These are phyloP conservation scores for Craterostigma plantagineum DNA, from an alignment of 257 asterid genomes.

Conservation along the genomic window DNA sequence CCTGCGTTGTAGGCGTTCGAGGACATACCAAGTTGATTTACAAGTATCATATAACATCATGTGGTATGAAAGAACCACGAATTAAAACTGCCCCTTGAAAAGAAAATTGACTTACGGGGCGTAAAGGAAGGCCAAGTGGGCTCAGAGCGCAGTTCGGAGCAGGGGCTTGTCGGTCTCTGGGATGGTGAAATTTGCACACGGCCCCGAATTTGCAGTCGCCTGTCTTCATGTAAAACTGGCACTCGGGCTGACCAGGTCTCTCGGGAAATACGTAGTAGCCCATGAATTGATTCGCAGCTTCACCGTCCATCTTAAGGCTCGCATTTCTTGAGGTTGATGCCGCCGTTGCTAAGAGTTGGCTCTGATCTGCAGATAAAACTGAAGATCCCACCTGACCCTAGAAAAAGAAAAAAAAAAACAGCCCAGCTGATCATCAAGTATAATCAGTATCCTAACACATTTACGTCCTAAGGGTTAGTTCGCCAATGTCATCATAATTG, in stretches of 20 bases:
- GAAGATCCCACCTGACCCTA: slow-evolving; percentile 61
- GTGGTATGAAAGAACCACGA: background rate
- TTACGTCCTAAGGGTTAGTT: background rate
- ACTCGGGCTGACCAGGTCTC: slow-evolving; percentile 70
- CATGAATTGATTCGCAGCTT: background rate
- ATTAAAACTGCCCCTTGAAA: background rate
- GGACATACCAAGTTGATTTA: too few relatives aligned
- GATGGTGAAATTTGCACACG: slow-evolving; percentile 70
- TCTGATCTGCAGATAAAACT: slow-evolving; percentile 56
- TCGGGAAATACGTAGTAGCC: slow-evolving; percentile 25
- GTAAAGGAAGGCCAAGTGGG: slow-evolving; percentile 54
- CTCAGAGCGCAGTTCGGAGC: slow-evolving; percentile 53
- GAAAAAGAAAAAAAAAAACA: slow-evolving; percentile 21
- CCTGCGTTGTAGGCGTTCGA: slow-evolving; percentile 19
- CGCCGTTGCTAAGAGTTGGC: slow-evolving; percentile 19
- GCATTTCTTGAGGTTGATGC: background rate
- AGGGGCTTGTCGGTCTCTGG: slow-evolving; percentile 48
- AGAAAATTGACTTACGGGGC: slow-evolving; percentile 35
- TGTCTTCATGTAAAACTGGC: slow-evolving; percentile 69
- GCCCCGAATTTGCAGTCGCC: slow-evolving; percentile 77
- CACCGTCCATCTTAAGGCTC: background rate
- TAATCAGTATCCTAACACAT: background rate
- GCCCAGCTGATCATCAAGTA: slow-evolving; percentile 6
- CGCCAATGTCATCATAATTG: background rate
- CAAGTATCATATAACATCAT: background rate